These are phyloP conservation scores for Puccinia novopanici DNA, from an alignment of 1,284 basidiomycete species.

Conservation along the genomic window DNA sequence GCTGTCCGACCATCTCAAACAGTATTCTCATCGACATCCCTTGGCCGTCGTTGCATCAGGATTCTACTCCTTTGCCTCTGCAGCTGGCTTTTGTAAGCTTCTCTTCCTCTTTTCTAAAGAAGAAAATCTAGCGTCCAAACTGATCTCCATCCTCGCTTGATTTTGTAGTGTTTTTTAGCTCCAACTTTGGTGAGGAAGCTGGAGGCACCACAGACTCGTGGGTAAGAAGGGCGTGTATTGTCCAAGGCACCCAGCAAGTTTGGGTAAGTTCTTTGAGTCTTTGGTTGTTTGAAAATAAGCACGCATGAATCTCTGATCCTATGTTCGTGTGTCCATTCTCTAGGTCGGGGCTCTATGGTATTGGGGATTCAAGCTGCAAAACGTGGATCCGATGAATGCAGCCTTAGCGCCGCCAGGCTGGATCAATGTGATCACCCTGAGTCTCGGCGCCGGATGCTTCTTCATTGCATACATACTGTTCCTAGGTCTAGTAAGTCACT, in stretches of 20 bases:
- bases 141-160: neutral
- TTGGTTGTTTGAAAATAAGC: neutral
- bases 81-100: conserved; percentile 70
- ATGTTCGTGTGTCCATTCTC: neutral
- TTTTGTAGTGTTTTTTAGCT: conserved; percentile 72
- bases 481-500: conserved; percentile 72
- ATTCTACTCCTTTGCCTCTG: conserved; percentile 82
- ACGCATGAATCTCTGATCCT: neutral
- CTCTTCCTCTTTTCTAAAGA: neutral
- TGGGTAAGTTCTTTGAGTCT: conserved; percentile 27
- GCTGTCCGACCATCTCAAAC: conserved; percentile 61
- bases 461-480: conserved; percentile 78
- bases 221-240: conserved; percentile 82
- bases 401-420: conserved; percentile 63
- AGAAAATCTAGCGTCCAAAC: neutral
- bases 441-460: conserved; percentile 72
- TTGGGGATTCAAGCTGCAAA: conserved; percentile 80
- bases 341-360: conserved; percentile 90
- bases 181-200: conserved; percentile 94
- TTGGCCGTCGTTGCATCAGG: conserved; percentile 75
- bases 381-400: conserved; percentile 62
- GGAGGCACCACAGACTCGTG: conserved; percentile 88
- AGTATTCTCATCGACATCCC: conserved; percentile 62
- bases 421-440: conserved; percentile 77
- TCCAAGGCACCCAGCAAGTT: conserved; percentile 65